Base-by-base conservation (phyloP, 1,284 basidiomycete genomes). In the Rhodotorula mucilaginosa region DNA sequence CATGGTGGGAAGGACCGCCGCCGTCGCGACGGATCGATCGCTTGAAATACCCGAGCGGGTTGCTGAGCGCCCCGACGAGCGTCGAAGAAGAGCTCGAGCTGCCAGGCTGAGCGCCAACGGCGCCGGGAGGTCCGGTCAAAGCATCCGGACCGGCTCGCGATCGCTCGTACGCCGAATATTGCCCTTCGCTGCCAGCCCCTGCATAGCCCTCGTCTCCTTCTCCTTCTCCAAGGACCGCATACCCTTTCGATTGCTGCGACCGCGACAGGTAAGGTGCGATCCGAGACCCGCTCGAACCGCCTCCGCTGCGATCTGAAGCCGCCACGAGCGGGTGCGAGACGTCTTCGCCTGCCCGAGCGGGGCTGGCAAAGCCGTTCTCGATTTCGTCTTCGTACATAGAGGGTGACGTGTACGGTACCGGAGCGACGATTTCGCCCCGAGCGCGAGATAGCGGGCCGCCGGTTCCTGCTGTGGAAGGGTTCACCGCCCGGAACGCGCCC, bases 141-240 rank as follows among this genome's bases (percentile, higher is more conserved):
- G 39, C 39, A 2, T 26, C 26, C n/a, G 54, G 13, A 3, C 26
- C 54, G 26, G 54, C 1, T 15, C n/a, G 15, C 54, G 23, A 26
- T 15, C 26, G 26, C 54, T 29, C 15, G 26, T 73, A 70, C 29
- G 63, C 58, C 0, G 52, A 57, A 34, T 74, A 74, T 19, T n/a
- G 48, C n/a, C 29, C 54, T 52, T 26, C n/a, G 0, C 54, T 54
- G 5, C 52, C 48, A 1, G 52, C 64, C 8, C 58, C 64, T 13
- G 59, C 63, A 12, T 66, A 52, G 52, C 44, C 63, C 19, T 69
- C 74, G 26, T 58, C 26, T 6, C 49, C 49, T 56, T 56, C 67
- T 3, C 47, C 18, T 34, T 67, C 72, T 3, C 69, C 72, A 3
- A 75, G 57, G 0, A 67, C 71, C 8, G 71, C 74, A 44, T 75